Percentiles rank a stretch among this genome's conserved stretches.
phyloP scores from a whole-genome alignment of 345 rosid genomes.

The Gossypium thurberi region DNA sequence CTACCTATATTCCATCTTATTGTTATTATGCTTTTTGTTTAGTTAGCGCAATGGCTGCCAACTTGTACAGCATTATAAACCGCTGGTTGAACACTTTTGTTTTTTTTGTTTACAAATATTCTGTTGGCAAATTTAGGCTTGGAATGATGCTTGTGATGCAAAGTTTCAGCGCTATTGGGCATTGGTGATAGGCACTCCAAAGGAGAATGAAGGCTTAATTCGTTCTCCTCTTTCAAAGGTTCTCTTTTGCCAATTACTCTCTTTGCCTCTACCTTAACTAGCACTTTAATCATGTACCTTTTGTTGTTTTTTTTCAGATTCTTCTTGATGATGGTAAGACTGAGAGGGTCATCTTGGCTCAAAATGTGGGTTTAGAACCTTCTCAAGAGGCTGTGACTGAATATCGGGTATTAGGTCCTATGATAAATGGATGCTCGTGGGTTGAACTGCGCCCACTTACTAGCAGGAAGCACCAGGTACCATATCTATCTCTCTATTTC shows the following conservation, averaged over 20 bases:
- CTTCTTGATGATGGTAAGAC: slow-evolving; percentile 83
- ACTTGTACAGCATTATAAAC: not conserved
- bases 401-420: slow-evolving; percentile 83
- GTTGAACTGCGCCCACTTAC: slow-evolving; percentile 73
- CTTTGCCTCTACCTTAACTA: not conserved
- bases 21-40: not conserved
- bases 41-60: not conserved
- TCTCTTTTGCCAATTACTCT: not conserved
- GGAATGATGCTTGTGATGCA: slow-evolving; percentile 71
- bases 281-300: not conserved
- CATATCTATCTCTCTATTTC: not conserved
- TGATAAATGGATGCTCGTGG: slow-evolving; percentile 89
- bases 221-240: slow-evolving; percentile 85
- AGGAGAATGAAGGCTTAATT: slow-evolving; percentile 71
- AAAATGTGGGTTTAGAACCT: slow-evolving; percentile 57
- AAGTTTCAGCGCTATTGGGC: slow-evolving; percentile 82
- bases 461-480: slow-evolving; percentile 89
- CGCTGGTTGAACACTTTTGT: slow-evolving; percentile 7
- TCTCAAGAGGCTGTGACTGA: slow-evolving; percentile 76
- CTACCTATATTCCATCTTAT: not conserved
- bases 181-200: slow-evolving; percentile 81
- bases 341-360: slow-evolving; percentile 78
- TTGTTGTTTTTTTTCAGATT: slow-evolving; percentile 39
- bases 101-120: not conserved
- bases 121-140: slow-evolving; percentile 39